Base-by-base conservation (phyloP, 2,329 filamentous ascomycete species). In the Fusarium piperis region DNA sequence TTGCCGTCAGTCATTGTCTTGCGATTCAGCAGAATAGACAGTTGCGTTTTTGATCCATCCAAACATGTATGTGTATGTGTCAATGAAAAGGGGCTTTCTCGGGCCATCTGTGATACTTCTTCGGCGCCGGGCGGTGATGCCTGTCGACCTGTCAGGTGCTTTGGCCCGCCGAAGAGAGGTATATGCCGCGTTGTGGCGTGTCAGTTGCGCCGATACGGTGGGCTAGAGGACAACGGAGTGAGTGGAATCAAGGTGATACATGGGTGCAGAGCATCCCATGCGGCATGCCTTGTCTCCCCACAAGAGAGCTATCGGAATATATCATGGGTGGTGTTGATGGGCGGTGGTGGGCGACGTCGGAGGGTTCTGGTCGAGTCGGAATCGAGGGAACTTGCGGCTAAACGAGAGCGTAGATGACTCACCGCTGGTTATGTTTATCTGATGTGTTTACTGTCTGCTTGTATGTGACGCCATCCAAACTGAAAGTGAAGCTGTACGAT, bases 21-120 rank as follows among this genome's bases (percentile, higher is more conserved):
- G 60, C 64, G 35, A 52, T 51, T 20, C 12, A 36, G 68, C 61
- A 69, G 38, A 72, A 71, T 69, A 71, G 68, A 72, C 46, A 32
- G 16, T 66, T 67, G 55, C 30, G 48, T 53, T 70, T 33, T 66
- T 62, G 35, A 58, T 55, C 32, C 44, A 58, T 46, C 26, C 38
- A 58, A 62, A 52, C 44, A 2, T 46, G 41, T 12, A 6, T 46
- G 20, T 12, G 41, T 32, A 18, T 18, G n/a, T 23, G 23, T 46
- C 65, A 53, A 38, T 60, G 38, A 56, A 62, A 39, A 71, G 65
- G 68, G 65, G 44, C 68, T 46, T 36, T 69, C 44, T 69, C 52
- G 68, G 68, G 15, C 28, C 51, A 51, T 39, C 56, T 39, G 28
- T 23, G 32, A 32, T 7, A 30, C 26, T 28, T 48, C 26, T 30